Evolutionary conservation across 1,284 basidiomycete species (phyloP), one percentile per base, ranked within the genome.

Genomic region (Papiliotrema nemorosa): DNA sequence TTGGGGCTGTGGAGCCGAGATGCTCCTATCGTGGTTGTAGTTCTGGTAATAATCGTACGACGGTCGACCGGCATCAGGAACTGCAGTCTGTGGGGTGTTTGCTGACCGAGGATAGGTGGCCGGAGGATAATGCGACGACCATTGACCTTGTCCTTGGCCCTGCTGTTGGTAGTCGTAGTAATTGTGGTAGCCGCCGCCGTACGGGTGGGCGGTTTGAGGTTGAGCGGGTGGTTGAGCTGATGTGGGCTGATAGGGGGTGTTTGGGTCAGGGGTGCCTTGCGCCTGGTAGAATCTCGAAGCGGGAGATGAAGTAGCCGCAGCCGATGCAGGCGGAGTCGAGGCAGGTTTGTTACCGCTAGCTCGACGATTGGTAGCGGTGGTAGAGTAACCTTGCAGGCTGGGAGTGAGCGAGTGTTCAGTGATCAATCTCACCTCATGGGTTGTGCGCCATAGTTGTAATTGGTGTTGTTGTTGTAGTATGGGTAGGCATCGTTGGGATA

Each of bases 171-270:
- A 54, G 22, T 61, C 45, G 42, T 64, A 58, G 45, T 63, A 58
- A 34, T 59, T 41, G 27, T 55, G 40, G 37, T 65, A 64, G 14
- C 50, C 47, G 16, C 45, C 52, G 20, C 54, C 52, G 41, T 66
- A 63, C 1, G 59, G 58, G 26, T 61, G 63, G 18, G 63, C 63
- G 16, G 62, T 58, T 37, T 60, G 60, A 3, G 57, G 56, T 37
- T 59, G 57, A 13, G 52, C 35, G 16, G 64, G 58, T 13, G 66
- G 59, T 2, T 64, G 64, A 2, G 64, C 64, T 1, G 64, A 69
- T 3, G 57, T 42, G 3, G 66, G 55, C 39, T 62, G 59, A 50
- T 62, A 59, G 16, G 59, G 59, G 9, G 60, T 53, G 14, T 31
- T 44, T 16, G 48, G 27, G 10, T 53, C 54, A n/a, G 53, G 40